phyloP scores from a whole-genome alignment of 331 rosid genomes.

The Arachis monticola region DNA sequence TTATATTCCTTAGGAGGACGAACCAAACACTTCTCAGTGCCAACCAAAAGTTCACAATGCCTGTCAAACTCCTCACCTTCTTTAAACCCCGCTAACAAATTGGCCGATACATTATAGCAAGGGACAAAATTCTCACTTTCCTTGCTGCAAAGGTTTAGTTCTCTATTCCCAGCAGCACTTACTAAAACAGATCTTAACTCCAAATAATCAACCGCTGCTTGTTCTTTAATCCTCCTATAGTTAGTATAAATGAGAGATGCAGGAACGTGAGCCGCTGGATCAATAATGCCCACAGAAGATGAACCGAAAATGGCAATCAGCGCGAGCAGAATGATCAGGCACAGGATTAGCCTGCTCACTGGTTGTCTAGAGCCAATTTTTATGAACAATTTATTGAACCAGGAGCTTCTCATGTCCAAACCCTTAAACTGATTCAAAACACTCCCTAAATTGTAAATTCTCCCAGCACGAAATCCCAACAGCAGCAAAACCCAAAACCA shows the following conservation, averaged over 20 bases:
- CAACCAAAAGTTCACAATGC: slow-evolving; percentile 72
- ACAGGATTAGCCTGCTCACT: slow-evolving; percentile 68
- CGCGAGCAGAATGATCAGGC: slow-evolving; percentile 63
- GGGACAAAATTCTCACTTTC: slow-evolving; percentile 86
- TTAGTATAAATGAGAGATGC: slow-evolving; percentile 63
- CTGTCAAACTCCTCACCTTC: slow-evolving; percentile 83
- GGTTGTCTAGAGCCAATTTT: slow-evolving; percentile 70
- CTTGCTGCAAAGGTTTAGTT: slow-evolving; percentile 75
- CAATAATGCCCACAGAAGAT: slow-evolving; percentile 57
- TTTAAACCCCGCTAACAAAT: slow-evolving; percentile 64
- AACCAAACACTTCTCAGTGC: slow-evolving; percentile 62
- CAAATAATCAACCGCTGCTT: slow-evolving; percentile 70
- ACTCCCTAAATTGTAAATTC: slow-evolving; percentile 45
- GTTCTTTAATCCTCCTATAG: slow-evolving; percentile 86
- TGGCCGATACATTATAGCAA: slow-evolving; percentile 80
- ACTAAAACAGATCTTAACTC: slow-evolving; percentile 68
- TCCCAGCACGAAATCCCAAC: slow-evolving; percentile 51
- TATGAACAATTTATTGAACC: slow-evolving; percentile 66
- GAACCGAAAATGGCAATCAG: slow-evolving; percentile 69
- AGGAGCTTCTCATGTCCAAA: slow-evolving; percentile 86
- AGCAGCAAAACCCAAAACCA: slow-evolving; percentile 54
- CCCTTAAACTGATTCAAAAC: slow-evolving; percentile 44
- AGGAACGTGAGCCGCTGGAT: slow-evolving; percentile 47
- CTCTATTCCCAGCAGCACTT: slow-evolving; percentile 56
- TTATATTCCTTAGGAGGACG: slow-evolving; percentile 91